Evolutionary conservation across 1,284 basidiomycete genomes (phyloP).

Genomic region (Leccinum fallax): DNA sequence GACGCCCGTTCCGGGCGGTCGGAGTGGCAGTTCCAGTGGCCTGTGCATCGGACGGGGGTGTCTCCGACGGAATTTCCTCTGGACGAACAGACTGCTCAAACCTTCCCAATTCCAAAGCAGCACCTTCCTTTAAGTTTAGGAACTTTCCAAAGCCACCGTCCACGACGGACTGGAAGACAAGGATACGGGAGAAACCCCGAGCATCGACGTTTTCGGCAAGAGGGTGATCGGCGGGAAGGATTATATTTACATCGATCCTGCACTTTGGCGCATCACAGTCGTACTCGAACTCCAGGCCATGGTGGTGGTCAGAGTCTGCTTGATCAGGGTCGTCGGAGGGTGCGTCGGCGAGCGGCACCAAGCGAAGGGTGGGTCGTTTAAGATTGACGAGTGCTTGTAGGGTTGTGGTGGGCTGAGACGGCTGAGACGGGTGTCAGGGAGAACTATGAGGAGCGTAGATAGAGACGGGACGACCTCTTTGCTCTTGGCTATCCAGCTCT

Average conservation of each 20-base stretch:
- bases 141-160: slow-evolving; percentile 80
- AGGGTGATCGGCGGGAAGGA: slow-evolving; percentile 63
- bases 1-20: slow-evolving; percentile 20
- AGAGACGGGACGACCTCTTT: slow-evolving; percentile 62
- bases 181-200: slow-evolving; percentile 51
- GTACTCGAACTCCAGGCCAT: slow-evolving; percentile 85
- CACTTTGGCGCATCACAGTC: slow-evolving; percentile 87
- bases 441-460: not conserved
- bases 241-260: slow-evolving; percentile 71
- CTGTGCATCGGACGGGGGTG: slow-evolving; percentile 18
- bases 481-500: slow-evolving; percentile 80
- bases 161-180: slow-evolving; percentile 73
- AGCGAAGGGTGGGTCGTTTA: slow-evolving; percentile 79
- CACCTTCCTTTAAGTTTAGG: slow-evolving; percentile 75
- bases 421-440: slow-evolving; percentile 40
- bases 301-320: slow-evolving; percentile 54
- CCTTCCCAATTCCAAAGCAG: slow-evolving; percentile 68
- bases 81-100: slow-evolving; percentile 46
- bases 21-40: slow-evolving; percentile 17
- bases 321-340: slow-evolving; percentile 46
- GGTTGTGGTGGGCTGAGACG: slow-evolving; percentile 82
- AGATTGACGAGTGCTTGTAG: slow-evolving; percentile 90
- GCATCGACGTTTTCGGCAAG: slow-evolving; percentile 42
- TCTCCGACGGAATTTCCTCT: slow-evolving; percentile 18
- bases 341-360: slow-evolving; percentile 61